Conservation (phyloP, 1,284 basidiomycete genomes). For the Apiotrichum brassicae region DNA sequence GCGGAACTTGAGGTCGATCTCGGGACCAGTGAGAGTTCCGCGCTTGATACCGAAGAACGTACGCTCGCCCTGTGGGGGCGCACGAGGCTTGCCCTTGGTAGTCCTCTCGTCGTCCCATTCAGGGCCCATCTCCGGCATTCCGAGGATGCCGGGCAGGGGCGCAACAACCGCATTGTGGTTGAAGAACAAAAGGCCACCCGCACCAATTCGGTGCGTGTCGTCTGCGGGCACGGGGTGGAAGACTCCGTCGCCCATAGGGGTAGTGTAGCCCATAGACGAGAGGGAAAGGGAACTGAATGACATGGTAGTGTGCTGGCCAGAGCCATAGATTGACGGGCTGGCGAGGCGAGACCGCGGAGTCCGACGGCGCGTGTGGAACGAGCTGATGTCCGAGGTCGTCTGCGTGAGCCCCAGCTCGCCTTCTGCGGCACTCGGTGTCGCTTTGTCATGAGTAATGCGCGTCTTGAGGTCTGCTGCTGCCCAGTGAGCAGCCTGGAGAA, state of each 20-base stretch:
- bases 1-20: constrained; percentile 30
- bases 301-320: background rate
- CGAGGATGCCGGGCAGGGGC: constrained; percentile 18
- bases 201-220: constrained; percentile 72
- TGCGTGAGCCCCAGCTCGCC: constrained; percentile 38
- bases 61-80: constrained; percentile 39
- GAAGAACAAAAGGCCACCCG: constrained; percentile 55
- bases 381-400: constrained; percentile 27
- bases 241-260: constrained; percentile 14
- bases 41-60: constrained; percentile 47
- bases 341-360: constrained; percentile 2
- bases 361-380: constrained; percentile 17
- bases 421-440: constrained; percentile 6
- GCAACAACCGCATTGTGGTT: constrained; percentile 8
- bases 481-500: constrained; percentile 74
- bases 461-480: constrained; percentile 38
- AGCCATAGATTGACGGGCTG: constrained; percentile 1
- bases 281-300: constrained; percentile 21
- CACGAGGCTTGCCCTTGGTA: constrained; percentile 12
- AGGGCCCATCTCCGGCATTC: constrained; percentile 41
- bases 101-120: constrained; percentile 16
- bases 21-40: constrained; percentile 26
- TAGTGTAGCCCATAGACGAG: constrained; percentile 1
- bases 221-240: constrained; percentile 71
- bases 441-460: constrained; percentile 23